Conservation (phyloP, 2,329 filamentous ascomycete species). For the Grosmannia serpens region DNA sequence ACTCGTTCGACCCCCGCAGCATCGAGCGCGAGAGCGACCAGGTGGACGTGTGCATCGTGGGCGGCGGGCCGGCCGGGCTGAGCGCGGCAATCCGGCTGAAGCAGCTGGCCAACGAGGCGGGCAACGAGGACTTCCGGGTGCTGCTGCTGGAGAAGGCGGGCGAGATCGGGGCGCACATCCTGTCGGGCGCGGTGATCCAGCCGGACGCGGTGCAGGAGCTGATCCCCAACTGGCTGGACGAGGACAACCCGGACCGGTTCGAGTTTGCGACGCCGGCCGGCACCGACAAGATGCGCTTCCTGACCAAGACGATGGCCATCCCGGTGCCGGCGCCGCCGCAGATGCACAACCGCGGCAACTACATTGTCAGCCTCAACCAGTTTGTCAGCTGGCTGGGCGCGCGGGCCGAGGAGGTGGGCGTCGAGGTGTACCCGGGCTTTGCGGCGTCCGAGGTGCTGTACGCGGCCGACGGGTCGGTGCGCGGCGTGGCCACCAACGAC, state of each 20-base stretch:
- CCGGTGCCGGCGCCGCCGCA: conserved; percentile 84
- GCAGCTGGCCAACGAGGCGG: conserved; percentile 86
- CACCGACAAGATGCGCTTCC: conserved; percentile 81
- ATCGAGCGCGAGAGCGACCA: conserved; percentile 83
- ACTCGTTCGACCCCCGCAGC: conserved; percentile 51
- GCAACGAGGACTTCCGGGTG: conserved; percentile 92
- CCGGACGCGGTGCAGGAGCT: conserved; percentile 81
- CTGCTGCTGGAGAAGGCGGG: conserved; percentile 89
- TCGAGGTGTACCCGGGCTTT: conserved; percentile 94
- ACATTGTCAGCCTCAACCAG: conserved; percentile 91
- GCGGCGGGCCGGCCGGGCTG: conserved; percentile 88
- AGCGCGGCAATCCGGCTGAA: conserved; percentile 90
- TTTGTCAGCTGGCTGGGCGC: conserved; percentile 94
- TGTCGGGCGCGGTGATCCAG: conserved; percentile 92
- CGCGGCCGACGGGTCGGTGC: conserved; percentile 72
- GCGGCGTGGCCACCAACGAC: conserved; percentile 93
- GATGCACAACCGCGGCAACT: conserved; percentile 98
- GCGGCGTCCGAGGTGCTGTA: conserved; percentile 90
- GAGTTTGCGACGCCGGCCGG: conserved; percentile 75
- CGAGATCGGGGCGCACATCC: conserved; percentile 86
- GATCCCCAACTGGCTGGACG: conserved; percentile 83
- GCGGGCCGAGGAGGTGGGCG: conserved; percentile 88
- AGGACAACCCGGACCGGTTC: conserved; percentile 81
- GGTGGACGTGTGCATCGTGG: conserved; percentile 94
- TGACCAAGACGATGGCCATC: conserved; percentile 69